Base-by-base conservation (phyloP, 1,284 basidiomycete species). In the Cryptococcus deneoformans region DNA sequence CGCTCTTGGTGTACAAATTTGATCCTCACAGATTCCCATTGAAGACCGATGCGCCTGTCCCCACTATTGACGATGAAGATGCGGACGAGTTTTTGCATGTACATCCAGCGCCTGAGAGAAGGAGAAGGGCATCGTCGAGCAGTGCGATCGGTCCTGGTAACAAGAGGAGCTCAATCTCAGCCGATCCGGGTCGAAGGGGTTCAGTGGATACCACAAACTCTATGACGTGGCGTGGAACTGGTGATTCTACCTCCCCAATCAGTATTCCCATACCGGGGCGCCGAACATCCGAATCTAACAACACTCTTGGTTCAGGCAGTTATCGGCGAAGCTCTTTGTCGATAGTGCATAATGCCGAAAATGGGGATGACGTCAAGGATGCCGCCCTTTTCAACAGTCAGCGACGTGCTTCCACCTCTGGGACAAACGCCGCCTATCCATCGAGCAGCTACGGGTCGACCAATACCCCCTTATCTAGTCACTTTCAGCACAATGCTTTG, bases 1-100 rank as follows among this genome's bases (percentile, higher is more conserved):
- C 83, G 62, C 86, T 99, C 70, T 84, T 85, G 60, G 82, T 98
- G 56, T 99, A 93, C 81, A 85, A 86, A 67, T 86, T 85, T 58
- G 81, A 82, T 60, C 77, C 80, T 6, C 72, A 77, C 56, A 78
- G 75, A 54, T 73, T 78, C 61, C 77, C 78, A 3, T 67, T 81
- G 50, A 72, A 70, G 53, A 50, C 56, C 6, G 68, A 67, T 29
- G 58, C 57, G 2, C 70, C 71, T 39, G 62, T 73, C 29, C 72
- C 68, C 24, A 69, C 59, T 29, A 69, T 70, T 9, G 66, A 62
- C 2, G 68, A 72, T 10, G 60, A 61, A 7, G 79, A 79, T 11
- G 60, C 64, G 2, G 75, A 75, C 39, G 67, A 69, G n/a, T 62
- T 61, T 50, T 57, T 79, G 20, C 79, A 80, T 58, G 78, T 80